Percentiles rank a stretch among this genome's conserved stretches.
Conservation (phyloP, 176 grass and related monocot genomes). For the Phyllostachys edulis region DNA sequence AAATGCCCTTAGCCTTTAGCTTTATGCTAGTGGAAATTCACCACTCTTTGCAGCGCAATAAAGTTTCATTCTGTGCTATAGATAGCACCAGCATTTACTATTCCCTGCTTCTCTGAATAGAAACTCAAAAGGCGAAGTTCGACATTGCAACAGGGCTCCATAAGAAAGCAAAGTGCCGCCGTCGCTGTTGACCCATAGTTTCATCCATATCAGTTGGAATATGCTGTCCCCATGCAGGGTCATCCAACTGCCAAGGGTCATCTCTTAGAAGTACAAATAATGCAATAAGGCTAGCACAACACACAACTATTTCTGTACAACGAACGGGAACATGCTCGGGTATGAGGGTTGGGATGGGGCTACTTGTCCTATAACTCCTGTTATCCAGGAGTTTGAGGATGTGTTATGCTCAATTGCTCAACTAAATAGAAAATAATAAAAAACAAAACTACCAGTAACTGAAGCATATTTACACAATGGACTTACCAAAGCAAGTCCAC, state of each 20-base stretch:
- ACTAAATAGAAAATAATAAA: background rate
- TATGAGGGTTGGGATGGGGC: background rate
- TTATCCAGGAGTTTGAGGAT: background rate
- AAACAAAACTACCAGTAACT: constrained; percentile 5
- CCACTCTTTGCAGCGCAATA: background rate
- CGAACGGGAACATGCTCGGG: background rate
- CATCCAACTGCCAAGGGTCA: background rate
- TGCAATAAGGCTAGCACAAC: background rate
- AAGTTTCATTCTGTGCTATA: background rate
- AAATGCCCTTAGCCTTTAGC: background rate
- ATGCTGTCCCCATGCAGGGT: background rate
- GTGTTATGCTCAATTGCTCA: constrained; percentile 5
- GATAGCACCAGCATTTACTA: background rate
- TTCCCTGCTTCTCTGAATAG: background rate
- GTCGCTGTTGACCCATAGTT: background rate
- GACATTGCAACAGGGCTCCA: background rate
- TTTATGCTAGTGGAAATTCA: background rate
- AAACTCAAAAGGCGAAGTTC: background rate
- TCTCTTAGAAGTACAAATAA: background rate
- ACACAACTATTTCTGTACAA: background rate
- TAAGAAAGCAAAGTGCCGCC: constrained; percentile 2
- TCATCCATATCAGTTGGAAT: constrained; percentile 17
- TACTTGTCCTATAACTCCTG: constrained; percentile 3
- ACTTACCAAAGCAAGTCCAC: constrained; percentile 87
- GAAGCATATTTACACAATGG: constrained; percentile 3